Percentiles rank a stretch among this genome's conserved stretches.
phyloP scores from a whole-genome alignment of 352 stramenopile species.

The Pythium folliculosum region DNA sequence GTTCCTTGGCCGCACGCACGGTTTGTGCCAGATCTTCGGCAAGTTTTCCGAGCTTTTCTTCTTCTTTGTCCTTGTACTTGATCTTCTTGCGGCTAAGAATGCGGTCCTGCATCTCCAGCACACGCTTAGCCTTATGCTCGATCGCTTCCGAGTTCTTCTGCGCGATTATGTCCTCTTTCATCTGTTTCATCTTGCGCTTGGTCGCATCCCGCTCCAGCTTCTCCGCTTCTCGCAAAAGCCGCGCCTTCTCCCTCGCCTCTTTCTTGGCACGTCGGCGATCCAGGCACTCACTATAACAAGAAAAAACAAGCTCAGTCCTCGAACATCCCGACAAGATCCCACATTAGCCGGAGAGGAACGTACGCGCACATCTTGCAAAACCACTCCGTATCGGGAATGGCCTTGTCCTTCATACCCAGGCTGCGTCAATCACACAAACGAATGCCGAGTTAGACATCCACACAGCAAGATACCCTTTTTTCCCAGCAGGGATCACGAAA shows the following conservation, averaged over 20 bases:
- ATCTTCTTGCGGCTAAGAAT: conserved; percentile 87
- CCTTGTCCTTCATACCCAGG: conserved; percentile 74
- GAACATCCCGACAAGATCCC: neutral
- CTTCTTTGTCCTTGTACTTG: conserved; percentile 90
- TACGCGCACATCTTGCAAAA: conserved; percentile 89
- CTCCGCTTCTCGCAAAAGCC: conserved; percentile 75
- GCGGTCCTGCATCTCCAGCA: conserved; percentile 87
- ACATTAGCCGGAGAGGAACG: conserved; percentile 23
- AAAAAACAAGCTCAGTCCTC: neutral
- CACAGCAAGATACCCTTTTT: conserved; percentile 4
- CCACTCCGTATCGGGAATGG: conserved; percentile 84
- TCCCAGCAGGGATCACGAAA: neutral
- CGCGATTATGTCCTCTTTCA: conserved; percentile 71
- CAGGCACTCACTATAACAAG: conserved; percentile 58
- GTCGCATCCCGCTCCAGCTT: conserved; percentile 80
- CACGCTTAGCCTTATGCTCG: conserved; percentile 80
- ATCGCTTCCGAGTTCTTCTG: conserved; percentile 82
- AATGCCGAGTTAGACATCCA: neutral
- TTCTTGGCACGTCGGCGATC: conserved; percentile 76
- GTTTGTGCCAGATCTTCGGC: conserved; percentile 81
- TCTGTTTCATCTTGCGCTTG: conserved; percentile 58
- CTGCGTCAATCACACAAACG: conserved; percentile 28
- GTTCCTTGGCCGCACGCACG: conserved; percentile 73
- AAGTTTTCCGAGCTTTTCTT: conserved; percentile 81
- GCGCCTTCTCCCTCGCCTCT: conserved; percentile 75